Percentiles rank a stretch among this genome's conserved stretches.
Evolutionary conservation across 768 basidiomycete species (phyloP).

Genomic region (Inosperma sp.): DNA sequence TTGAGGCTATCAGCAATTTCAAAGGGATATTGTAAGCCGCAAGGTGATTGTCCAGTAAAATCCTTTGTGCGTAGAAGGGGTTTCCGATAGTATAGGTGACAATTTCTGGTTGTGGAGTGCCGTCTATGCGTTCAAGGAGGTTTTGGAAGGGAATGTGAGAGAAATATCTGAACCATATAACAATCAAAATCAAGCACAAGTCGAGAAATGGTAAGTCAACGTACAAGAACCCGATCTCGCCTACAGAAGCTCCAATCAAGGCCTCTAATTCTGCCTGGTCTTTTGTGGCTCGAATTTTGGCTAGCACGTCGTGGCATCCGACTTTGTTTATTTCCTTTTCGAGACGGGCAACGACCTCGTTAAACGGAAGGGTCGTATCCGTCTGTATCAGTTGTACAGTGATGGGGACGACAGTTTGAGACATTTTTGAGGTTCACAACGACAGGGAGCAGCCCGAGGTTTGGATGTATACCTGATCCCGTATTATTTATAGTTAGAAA

Average conservation of each 20-base stretch:
- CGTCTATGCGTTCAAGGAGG: conserved; percentile 34
- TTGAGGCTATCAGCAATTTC: conserved; percentile 41
- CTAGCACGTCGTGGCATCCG: conserved; percentile 25
- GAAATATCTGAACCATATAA: conserved; percentile 36
- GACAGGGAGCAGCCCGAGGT: too few species aligned
- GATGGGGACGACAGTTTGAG: conserved; percentile 30
- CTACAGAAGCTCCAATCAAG: conserved; percentile 27
- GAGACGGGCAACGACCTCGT: conserved; percentile 42
- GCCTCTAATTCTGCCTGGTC: conserved; percentile 37
- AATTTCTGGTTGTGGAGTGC: conserved; percentile 25
- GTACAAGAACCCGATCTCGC: conserved; percentile 43
- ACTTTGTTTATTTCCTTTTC: conserved; percentile 40
- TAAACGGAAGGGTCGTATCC: conserved; percentile 36
- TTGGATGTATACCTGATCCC: too few species aligned
- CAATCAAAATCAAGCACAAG: background rate
- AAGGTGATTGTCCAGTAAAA: conserved; percentile 38
- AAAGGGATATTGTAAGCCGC: conserved; percentile 44
- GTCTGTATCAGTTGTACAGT: conserved; percentile 40
- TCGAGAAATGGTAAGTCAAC: conserved; percentile 16
- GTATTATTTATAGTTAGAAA: too few species aligned
- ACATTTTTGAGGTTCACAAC: too few species aligned
- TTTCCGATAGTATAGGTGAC: conserved; percentile 48
- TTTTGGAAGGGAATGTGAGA: conserved; percentile 31
- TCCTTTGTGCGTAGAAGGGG: conserved; percentile 44
- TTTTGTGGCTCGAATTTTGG: conserved; percentile 14